Percentiles rank a stretch among this genome's conserved stretches.
phyloP scores from a whole-genome alignment of 352 stramenopile genomes.

The Thalassiosira hispida region DNA sequence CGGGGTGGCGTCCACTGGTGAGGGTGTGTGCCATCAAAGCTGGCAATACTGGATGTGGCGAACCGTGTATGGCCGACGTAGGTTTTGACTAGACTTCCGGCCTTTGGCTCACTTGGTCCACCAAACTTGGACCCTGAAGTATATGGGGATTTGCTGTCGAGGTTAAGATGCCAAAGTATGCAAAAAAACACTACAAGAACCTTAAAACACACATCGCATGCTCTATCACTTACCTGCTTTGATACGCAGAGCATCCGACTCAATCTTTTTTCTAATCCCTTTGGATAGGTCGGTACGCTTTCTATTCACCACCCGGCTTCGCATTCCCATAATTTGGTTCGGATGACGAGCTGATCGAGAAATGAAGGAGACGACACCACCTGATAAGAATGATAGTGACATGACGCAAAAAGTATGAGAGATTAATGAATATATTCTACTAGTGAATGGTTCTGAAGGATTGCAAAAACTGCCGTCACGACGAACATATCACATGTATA shows the following conservation, averaged over 20 bases:
- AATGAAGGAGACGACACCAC: constrained; percentile 68
- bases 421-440: not conserved
- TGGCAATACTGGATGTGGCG: constrained; percentile 51
- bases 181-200: too few relatives aligned
- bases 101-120: not conserved
- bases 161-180: too few relatives aligned
- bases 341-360: constrained; percentile 38
- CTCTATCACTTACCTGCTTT: not conserved
- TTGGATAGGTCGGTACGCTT: constrained; percentile 78
- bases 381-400: constrained; percentile 47
- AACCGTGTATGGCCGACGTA: constrained; percentile 59
- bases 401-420: not conserved
- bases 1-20: constrained; percentile 31
- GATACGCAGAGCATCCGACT: constrained; percentile 17
- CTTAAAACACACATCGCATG: too few relatives aligned
- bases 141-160: not conserved
- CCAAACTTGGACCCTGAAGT: not conserved
- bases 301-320: constrained; percentile 70
- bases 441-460: not conserved
- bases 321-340: constrained; percentile 14
- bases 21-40: constrained; percentile 57
- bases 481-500: not conserved
- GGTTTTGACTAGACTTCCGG: constrained; percentile 21
- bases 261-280: constrained; percentile 61
- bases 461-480: not conserved